These are phyloP conservation scores for Hyaloscypha variabilis DNA, from an alignment of 495 filamentous ascomycete species.

Conservation along the genomic window DNA sequence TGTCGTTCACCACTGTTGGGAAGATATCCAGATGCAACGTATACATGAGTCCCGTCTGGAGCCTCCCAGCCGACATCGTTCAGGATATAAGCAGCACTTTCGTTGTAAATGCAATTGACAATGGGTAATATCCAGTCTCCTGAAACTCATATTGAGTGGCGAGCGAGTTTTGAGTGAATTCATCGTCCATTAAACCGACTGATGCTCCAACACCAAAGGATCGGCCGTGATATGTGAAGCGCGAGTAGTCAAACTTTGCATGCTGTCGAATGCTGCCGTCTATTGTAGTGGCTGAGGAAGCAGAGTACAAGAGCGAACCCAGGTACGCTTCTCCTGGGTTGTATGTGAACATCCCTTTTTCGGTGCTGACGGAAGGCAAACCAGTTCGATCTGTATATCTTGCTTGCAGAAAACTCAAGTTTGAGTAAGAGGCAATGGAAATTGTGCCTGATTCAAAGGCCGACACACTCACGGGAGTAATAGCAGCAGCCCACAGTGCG, in stretches of 20 bases:
- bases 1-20: constrained; percentile 29
- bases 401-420: background rate
- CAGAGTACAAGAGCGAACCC: constrained; percentile 31
- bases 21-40: constrained; percentile 29
- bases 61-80: background rate
- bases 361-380: constrained; percentile 20
- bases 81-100: constrained; percentile 19
- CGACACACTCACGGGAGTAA: constrained; percentile 29
- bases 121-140: constrained; percentile 34
- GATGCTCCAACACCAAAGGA: constrained; percentile 40
- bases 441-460: background rate
- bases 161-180: constrained; percentile 22
- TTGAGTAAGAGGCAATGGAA: background rate
- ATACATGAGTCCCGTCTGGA: constrained; percentile 18
- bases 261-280: constrained; percentile 24
- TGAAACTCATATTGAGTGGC: constrained; percentile 33
- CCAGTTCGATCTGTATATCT: background rate
- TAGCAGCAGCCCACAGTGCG: constrained; percentile 40
- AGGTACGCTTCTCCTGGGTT: constrained; percentile 29
- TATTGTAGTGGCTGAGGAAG: constrained; percentile 33
- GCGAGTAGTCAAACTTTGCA: constrained; percentile 40
- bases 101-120: constrained; percentile 36
- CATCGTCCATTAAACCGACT: constrained; percentile 35
- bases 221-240: constrained; percentile 37
- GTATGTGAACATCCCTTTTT: constrained; percentile 37